Base-by-base conservation (phyloP, 31 red algal species). In the Odonthalia washingtoniensis region DNA sequence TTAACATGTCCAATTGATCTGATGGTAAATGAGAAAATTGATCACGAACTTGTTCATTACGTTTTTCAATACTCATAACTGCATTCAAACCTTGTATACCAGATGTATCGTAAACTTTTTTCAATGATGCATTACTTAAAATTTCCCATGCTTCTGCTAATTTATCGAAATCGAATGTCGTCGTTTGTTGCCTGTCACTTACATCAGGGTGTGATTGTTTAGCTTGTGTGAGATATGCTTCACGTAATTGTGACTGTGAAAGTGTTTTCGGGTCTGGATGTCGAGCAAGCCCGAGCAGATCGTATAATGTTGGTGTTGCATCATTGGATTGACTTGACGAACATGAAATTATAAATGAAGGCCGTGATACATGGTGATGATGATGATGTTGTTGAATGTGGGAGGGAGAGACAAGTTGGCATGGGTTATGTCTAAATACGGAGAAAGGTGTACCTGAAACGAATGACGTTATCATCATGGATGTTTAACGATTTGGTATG, bases 1-100 rank as follows among this genome's bases (percentile, higher is more conserved):
- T 85, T 30, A 95, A 76, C 75, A 86, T 95, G 65, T 95, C 96
- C 24, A 95, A 66, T 42, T 91, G 87, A 46, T 91, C 92, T 34
- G 87, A 85, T 1, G 69, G 74, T 49, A 90, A 46, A 43, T 52
- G 65, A 69, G 65, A 34, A 21, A 79, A 84, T 2, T 65, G 52
- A 3, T 83, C 65, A 3, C 27, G 53, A 46, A 94, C 65, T 5
- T 82, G 73, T 27, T 83, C 75, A 16, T 77, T 75, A 4, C 93
- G 87, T 30, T 84, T 37, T 61, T 83, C 28, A 26, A 95, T 84
- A 64, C 93, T 95, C 41, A 28, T 46, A 65, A 95, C 40, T 3
- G 93, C 96, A 5, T 78, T 77, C 0, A 98, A 65, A 5, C 96
- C 96, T 30, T 81, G 86, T 14, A 68, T n/a, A 41, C 96, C 96